Evolutionary conservation across 1,284 basidiomycete genomes (phyloP).

Genomic region (Naganishia albida): DNA sequence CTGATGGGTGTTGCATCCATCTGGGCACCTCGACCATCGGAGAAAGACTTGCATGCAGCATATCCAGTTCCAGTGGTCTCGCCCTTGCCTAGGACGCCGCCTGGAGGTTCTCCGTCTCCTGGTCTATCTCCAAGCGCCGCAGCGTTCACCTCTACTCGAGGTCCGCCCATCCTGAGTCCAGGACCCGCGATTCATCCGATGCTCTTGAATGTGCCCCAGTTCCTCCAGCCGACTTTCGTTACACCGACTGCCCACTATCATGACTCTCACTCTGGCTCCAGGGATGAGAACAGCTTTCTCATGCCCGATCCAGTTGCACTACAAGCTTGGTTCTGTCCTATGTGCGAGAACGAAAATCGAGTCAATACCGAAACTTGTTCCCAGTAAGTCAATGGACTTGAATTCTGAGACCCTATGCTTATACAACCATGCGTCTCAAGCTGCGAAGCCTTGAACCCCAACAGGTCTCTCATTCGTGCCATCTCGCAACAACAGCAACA

Average conservation of each 20-base stretch:
- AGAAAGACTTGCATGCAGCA: slow-evolving; percentile 15
- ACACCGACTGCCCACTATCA: not conserved
- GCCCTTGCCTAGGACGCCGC: not conserved
- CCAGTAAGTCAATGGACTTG: slow-evolving; percentile 5
- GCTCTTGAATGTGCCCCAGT: slow-evolving; percentile 9
- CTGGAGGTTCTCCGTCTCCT: not conserved
- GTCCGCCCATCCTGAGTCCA: not conserved
- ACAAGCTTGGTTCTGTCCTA: slow-evolving; percentile 19
- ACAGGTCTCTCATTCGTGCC: slow-evolving; percentile 23
- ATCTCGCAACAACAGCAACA: slow-evolving; percentile 26
- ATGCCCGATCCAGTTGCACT: not conserved
- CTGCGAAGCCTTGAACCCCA: slow-evolving; percentile 21
- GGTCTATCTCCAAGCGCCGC: slow-evolving; percentile 4
- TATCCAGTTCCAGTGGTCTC: slow-evolving; percentile 4
- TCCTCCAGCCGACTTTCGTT: slow-evolving; percentile 1
- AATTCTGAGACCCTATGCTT: not conserved
- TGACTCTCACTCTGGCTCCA: not conserved
- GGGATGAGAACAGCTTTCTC: not conserved
- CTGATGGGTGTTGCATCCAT: slow-evolving; percentile 25
- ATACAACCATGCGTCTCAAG: not conserved
- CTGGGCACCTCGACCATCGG: slow-evolving; percentile 20
- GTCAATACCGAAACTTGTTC: slow-evolving; percentile 22
- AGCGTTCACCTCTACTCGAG: slow-evolving; percentile 12
- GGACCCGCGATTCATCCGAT: not conserved
- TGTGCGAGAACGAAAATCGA: slow-evolving; percentile 18